Evolutionary conservation across 2,329 filamentous ascomycete species (phyloP).

Genomic region (Sphaerulina vaccinii): DNA sequence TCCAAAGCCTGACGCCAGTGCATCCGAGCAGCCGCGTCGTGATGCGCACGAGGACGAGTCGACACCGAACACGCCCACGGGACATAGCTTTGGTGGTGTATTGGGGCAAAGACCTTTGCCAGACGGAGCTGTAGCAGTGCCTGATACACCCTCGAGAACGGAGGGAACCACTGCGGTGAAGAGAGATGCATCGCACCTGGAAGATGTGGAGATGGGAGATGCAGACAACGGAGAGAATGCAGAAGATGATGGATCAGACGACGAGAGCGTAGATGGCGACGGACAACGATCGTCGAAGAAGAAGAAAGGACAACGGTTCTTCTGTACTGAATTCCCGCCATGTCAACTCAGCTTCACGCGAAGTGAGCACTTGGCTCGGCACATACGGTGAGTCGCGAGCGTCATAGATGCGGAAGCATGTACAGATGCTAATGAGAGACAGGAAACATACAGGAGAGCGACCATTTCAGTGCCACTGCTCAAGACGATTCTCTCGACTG

Average conservation of each 20-base stretch:
- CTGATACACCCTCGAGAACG: slow-evolving; percentile 13
- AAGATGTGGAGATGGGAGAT: slow-evolving; percentile 71
- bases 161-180: slow-evolving; percentile 40
- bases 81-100: slow-evolving; percentile 51
- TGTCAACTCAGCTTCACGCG: slow-evolving; percentile 93
- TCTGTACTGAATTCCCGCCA: slow-evolving; percentile 90
- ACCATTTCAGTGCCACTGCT: slow-evolving; percentile 95
- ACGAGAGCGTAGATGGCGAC: slow-evolving; percentile 51
- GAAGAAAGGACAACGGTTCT: slow-evolving; percentile 95
- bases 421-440: slow-evolving; percentile 31
- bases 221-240: slow-evolving; percentile 71
- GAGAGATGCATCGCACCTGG: slow-evolving; percentile 61
- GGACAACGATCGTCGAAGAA: slow-evolving; percentile 82
- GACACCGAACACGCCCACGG: slow-evolving; percentile 62
- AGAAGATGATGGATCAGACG: slow-evolving; percentile 57
- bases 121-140: slow-evolving; percentile 28
- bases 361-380: slow-evolving; percentile 90
- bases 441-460: slow-evolving; percentile 97
- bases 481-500: slow-evolving; percentile 84
- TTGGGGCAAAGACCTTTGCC: slow-evolving; percentile 49
- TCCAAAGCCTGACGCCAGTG: slow-evolving; percentile 53
- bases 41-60: slow-evolving; percentile 42
- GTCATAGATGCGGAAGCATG: not conserved
- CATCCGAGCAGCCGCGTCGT: slow-evolving; percentile 42
- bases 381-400: slow-evolving; percentile 70